Evolutionary conservation across 2,329 filamentous ascomycete species (phyloP), one percentile per base, ranked within the genome.

Genomic region (Ophiocordyceps camponoti-leonardi): DNA sequence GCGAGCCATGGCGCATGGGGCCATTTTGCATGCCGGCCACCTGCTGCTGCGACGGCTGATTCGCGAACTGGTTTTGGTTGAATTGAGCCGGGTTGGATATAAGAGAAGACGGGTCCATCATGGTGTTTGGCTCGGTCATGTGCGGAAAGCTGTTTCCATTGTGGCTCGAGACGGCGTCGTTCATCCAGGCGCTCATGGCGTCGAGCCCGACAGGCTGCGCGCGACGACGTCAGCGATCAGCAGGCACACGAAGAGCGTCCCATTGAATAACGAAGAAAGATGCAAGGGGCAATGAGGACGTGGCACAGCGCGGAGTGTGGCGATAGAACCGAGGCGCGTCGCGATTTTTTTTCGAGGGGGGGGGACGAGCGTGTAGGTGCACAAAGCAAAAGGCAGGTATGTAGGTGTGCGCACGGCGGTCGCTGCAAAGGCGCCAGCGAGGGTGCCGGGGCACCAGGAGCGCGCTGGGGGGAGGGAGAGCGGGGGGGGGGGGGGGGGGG

Each of bases 1-100:
- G 83, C 45, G 86, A 88, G 49, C 79, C 79, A 64, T 86, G 88
- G 71, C 86, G 85, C 70, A 84, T 81, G 56, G 73, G 77, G 66
- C 85, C 83, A 68, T 90, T 92, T 61, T 85, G 84, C 75, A 90
- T 83, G 58, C 63, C 68, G 49, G 67, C 64, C 64, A 76, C 71
- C 49, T 64, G 35, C 22, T 44, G 46, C 11, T 64, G 35, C 22
- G 41, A 43, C 11, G 42, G 64, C 48, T 64, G 62, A 54, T 74
- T 78, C 49, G 69, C 61, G 53, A 75, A 78, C 57, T 76, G 73
- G 49, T 69, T 62, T 53, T 71, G 69, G 61, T 76, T 79, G 64
- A 79, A 81, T 60, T 77, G 75, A 57, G 61, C 66, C 52, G 68
- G 61, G 61, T 69, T 75, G 60, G 68, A 67, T 73, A 81, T 75